A percentile compares a stretch with the other conserved stretches of the same genome.
Conservation (phyloP, 345 rosid species). For the Brassica cretica region DNA sequence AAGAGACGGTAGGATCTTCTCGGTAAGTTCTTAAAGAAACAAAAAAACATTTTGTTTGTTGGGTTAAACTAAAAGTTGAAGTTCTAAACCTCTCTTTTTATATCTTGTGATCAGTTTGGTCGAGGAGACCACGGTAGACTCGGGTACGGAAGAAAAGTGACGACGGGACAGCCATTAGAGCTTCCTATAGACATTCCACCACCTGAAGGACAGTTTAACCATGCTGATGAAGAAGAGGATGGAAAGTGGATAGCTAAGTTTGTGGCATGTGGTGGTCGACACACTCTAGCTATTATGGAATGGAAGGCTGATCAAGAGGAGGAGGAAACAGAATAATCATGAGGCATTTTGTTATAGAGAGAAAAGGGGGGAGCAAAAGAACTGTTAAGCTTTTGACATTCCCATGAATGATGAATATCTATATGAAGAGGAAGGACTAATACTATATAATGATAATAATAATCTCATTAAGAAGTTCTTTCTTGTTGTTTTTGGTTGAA, state of each 20-base stretch:
- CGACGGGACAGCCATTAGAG: conserved; percentile 91
- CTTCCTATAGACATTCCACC: conserved; percentile 67
- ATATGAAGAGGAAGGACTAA: conserved; percentile 20
- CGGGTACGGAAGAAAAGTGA: conserved; percentile 83
- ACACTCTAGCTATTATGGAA: conserved; percentile 79
- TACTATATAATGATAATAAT: conserved; percentile 15
- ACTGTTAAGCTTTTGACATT: conserved; percentile 28
- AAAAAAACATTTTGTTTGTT: background rate
- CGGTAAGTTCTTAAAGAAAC: conserved; percentile 56
- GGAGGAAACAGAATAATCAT: conserved; percentile 29
- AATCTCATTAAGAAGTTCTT: conserved; percentile 7
- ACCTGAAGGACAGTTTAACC: conserved; percentile 43
- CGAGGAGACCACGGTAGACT: conserved; percentile 98
- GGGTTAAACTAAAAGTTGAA: background rate
- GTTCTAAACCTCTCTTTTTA: background rate
- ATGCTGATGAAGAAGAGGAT: conserved; percentile 50
- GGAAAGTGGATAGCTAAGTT: conserved; percentile 74
- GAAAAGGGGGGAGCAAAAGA: conserved; percentile 20
- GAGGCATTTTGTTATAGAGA: conserved; percentile 27
- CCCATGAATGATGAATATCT: conserved; percentile 29
- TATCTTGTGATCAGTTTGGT: conserved; percentile 63
- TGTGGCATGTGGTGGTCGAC: conserved; percentile 94
- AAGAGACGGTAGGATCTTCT: conserved; percentile 76
- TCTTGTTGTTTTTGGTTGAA: conserved; percentile 9
- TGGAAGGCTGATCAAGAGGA: conserved; percentile 50